Evolutionary conservation across 495 filamentous ascomycete species (phyloP), one percentile per base, ranked within the genome.

Genomic region (Cercophora scortea): DNA sequence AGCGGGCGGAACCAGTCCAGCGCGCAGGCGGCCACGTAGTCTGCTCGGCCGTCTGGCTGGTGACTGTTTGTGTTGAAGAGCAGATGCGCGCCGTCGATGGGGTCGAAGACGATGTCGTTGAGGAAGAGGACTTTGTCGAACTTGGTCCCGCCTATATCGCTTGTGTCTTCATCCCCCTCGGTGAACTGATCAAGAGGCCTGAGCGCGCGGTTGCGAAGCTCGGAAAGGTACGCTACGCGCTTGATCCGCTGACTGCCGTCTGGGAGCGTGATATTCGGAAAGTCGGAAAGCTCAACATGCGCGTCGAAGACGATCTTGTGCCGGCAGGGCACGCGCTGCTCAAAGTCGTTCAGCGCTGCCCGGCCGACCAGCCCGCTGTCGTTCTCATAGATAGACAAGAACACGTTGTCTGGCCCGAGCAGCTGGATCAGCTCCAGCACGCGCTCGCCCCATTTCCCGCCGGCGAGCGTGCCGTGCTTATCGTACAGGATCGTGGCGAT

Each of bases 11-110:
- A 80, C 55, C 87, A 92, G 62, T 93, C 88, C 6, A 88, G 69
- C 3, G 84, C 87, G 58, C 88, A 93, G 2, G 85, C 87, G n/a
- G 87, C 84, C n/a, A 82, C 79, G 60, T 89, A 91, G 45, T 77
- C 63, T 2, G 84, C 62, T n/a, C 70, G 64, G 17, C 85, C 85
- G 17, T 75, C 72, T 8, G 72, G 63, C 12, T 76, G 75, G 25
- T 25, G 5, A 8, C 63, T 46, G 56, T 91, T 86, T 1, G 88
- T 92, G 5, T 83, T 86, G 64, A 90, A 87, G 12, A 93, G 75
- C 6, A 93, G 71, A 42, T 90, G 83, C 12, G 79, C 71, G 1
- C 82, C 82, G 50, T 91, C 85, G 7, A 83, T 61, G 0, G 88
- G 84, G 40, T 84, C 65, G 66, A 90, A 91, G 16, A 82, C 64